Evolutionary conservation across 148 eudicot genomes (phyloP), one percentile per base, ranked within the genome.

Genomic region (Rheum nobile): DNA sequence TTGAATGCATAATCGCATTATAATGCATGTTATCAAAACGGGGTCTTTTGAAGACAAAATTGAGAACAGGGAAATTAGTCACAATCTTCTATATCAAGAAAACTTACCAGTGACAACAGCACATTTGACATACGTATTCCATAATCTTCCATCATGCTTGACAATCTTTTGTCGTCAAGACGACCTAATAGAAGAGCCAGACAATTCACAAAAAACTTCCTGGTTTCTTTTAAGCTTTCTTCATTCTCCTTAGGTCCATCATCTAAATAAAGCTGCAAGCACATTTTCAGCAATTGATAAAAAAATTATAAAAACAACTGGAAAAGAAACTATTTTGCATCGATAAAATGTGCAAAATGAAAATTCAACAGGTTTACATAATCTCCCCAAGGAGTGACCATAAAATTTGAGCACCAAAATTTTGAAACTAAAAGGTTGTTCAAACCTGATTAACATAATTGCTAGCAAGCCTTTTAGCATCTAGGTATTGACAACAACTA

Each of bases 161-260:
- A 87, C 77, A 88, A 85, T 80, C 70, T 85, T 80, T 85, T 87
- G 72, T 72, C 22, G 79, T 84, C 82, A 71, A 86, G 63, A 57
- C 82, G 90, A 24, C 94, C 94, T 79, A 91, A 76, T 46, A 89
- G 77, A 84, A 91, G 94, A 72, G 88, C 79, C 67, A 91, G 77
- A 78, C 97, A 89, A 67, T 84, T 91, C 55, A 91, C 71, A 82
- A 91, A 91, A 78, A 91, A 89, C 68, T 85, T 86, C 71, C 77
- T 78, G 55, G 90, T 91, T 79, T 85, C 91, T 70, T 67, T 72
- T 71, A 87, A 80, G 75, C 90, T 85, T 54, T 84, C 90, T 70
- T 77, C 78, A 71, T 83, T 81, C 72, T 52, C 85, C 68, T 86
- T 82, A 52, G 79, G 34, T 22, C 81, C 75, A 72, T 83, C 80